Conservation (phyloP, 2,329 filamentous ascomycete genomes). For the Trichophyton benhamiae region DNA sequence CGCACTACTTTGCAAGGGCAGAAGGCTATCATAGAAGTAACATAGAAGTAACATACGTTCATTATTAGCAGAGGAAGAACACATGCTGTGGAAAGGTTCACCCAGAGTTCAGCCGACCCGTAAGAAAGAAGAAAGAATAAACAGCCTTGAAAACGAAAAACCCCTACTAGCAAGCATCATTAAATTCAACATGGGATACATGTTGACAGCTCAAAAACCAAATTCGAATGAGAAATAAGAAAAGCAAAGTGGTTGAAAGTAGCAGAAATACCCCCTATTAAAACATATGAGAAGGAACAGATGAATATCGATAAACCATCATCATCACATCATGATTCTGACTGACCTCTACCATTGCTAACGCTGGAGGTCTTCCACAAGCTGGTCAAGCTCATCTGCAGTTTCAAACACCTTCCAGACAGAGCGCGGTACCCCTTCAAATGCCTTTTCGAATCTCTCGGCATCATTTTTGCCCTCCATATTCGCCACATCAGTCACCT, state of each 20-base stretch:
- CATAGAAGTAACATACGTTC: not conserved
- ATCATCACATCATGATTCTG: not conserved
- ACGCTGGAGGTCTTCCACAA: constrained; percentile 22
- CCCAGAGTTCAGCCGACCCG: not conserved
- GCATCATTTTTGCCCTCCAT: constrained; percentile 63
- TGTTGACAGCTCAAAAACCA: not conserved
- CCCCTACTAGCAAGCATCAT: not conserved
- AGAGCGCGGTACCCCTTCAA: constrained; percentile 56
- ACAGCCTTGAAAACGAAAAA: not conserved
- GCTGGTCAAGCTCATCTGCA: constrained; percentile 47
- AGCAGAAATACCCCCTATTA: not conserved
- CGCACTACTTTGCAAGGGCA: not conserved
- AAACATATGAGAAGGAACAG: not conserved
- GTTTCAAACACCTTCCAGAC: constrained; percentile 76
- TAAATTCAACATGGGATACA: not conserved
- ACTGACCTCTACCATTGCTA: constrained; percentile 1
- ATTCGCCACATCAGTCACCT: constrained; percentile 62
- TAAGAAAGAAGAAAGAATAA: not conserved
- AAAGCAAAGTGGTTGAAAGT: not conserved
- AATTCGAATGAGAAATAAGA: not conserved
- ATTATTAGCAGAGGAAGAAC: not conserved
- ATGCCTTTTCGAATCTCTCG: constrained; percentile 70
- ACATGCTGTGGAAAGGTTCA: not conserved
- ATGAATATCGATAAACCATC: not conserved
- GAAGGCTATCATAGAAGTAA: not conserved